These are phyloP conservation scores for Conticribra guillardii DNA, from an alignment of 108 stramenopile species.

Conservation along the genomic window DNA sequence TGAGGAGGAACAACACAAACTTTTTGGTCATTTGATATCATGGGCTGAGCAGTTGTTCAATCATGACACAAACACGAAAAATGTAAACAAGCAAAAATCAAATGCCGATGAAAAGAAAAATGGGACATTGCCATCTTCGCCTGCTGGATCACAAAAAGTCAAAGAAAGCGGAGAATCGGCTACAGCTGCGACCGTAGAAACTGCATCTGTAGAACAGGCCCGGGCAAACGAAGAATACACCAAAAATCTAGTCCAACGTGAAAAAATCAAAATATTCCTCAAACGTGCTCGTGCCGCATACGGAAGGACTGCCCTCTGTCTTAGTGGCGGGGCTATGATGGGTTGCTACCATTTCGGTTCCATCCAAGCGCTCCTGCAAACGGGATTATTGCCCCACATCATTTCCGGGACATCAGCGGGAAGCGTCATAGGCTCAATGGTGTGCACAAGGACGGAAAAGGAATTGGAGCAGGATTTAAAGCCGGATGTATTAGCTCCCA, in stretches of 20 bases:
- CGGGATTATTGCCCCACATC: conserved; percentile 89
- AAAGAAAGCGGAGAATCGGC: neutral
- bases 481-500: conserved; percentile 58
- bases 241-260: conserved; percentile 46
- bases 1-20: conserved; percentile 17
- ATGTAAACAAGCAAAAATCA: too few species aligned
- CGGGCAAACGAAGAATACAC: conserved; percentile 9
- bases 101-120: too few species aligned
- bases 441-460: conserved; percentile 92
- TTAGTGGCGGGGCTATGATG: conserved; percentile 95
- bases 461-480: conserved; percentile 80
- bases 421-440: conserved; percentile 88
- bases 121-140: neutral
- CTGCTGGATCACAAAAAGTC: neutral
- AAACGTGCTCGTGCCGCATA: conserved; percentile 93
- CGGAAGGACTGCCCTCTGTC: conserved; percentile 94
- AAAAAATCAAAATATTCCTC: conserved; percentile 71
- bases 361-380: conserved; percentile 82
- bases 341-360: conserved; percentile 96
- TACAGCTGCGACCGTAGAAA: neutral
- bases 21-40: conserved; percentile 4
- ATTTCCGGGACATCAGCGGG: conserved; percentile 96
- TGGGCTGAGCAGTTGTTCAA: conserved; percentile 27
- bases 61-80: too few species aligned
- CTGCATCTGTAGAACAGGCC: neutral